These are phyloP conservation scores for Agrocybe chaxingu DNA, from an alignment of 768 basidiomycete species.

Conservation along the genomic window DNA sequence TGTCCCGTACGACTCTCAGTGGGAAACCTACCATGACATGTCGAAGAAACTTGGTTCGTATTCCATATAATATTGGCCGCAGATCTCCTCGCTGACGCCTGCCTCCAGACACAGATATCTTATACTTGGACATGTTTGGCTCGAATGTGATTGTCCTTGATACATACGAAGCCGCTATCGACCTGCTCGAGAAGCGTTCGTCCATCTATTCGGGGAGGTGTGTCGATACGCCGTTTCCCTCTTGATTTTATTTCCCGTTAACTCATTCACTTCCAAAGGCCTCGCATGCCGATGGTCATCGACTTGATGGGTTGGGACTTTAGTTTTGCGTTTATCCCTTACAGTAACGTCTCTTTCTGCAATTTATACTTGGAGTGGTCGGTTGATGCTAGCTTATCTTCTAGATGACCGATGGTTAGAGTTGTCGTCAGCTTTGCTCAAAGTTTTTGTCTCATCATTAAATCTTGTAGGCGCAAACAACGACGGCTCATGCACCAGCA, in stretches of 20 bases:
- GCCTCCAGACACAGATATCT: too few relatives aligned
- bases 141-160: constrained; percentile 7
- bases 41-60: too few relatives aligned
- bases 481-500: constrained; percentile 10
- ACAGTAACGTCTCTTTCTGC: background rate
- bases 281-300: background rate
- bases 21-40: too few relatives aligned
- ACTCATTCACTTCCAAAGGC: background rate
- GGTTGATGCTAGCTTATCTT: too few relatives aligned
- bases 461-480: background rate
- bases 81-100: too few relatives aligned
- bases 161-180: constrained; percentile 10
- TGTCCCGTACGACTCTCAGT: too few relatives aligned
- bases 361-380: too few relatives aligned
- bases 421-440: background rate
- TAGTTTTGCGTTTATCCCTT: constrained; percentile 1
- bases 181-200: constrained; percentile 14
- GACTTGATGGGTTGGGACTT: constrained; percentile 8
- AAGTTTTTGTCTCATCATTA: background rate
- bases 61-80: too few relatives aligned
- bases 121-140: too few relatives aligned
- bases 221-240: background rate
- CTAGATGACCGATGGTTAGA: background rate
- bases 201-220: constrained; percentile 15
- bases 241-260: background rate